Base-by-base conservation (phyloP, 192 early-diverging fungal genomes). In the Thoreauomyces humboldtii region DNA sequence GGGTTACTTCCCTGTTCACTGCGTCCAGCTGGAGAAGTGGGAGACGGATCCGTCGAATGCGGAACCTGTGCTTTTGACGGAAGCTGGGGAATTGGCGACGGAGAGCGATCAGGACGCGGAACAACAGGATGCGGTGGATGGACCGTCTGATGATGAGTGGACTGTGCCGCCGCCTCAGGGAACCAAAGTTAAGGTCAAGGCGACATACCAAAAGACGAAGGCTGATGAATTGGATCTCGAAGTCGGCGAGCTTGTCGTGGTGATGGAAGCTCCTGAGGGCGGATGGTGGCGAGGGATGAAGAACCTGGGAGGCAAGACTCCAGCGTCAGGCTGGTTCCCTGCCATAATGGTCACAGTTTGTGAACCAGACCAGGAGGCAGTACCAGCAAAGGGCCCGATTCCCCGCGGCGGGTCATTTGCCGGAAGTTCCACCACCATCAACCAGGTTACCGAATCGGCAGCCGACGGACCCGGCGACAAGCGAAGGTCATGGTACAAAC, bases 251-350 rank as follows among this genome's bases (percentile, higher is more conserved):
- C 33, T 67, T 12, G 55, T 83, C 24, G 73, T 79, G 17, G 78
- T 83, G 25, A 48, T 78, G 47, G 78, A 80, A 34, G 69, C 72
- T 12, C 81, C 81, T 27, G 78, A 79, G 42, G 81, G 81, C 25
- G 81, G 81, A 7, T 83, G 81, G 81, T 83, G 81, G 81, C 27
- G 71, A n/a, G 81, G 81, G 11, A 77, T 78, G 70, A 76, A 67
- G 17, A 67, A 70, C 24, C 63, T 80, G 25, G 76, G 69, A 25
- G 70, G 65, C 12, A 83, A 83, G 41, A 37, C 58, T 11, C 66
- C 81, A 7, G 35, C 57, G 19, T 57, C 66, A 15, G 81, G 81
- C 0, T 83, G 81, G 81, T 83, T 83, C 65, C 81, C 81, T 6
- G 67, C 74, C 4, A 77, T 65, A 7, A 12, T 77, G 22, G 70